Conservation (phyloP, 441 rosid species). For the Pelargonium exstipulatum region DNA sequence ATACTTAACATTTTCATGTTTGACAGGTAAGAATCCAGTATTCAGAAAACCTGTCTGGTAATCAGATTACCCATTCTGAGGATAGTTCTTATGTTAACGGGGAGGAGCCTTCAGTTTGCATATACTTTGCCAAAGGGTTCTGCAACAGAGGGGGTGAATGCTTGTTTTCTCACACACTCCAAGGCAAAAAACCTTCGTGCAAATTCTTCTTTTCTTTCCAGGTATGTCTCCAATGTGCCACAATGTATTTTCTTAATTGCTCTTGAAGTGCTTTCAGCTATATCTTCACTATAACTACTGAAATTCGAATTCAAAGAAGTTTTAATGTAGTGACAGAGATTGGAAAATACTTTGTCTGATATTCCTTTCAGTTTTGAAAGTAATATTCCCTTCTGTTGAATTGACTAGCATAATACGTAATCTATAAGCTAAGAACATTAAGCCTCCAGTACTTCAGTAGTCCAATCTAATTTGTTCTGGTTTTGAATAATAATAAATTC, state of each 20-base stretch:
- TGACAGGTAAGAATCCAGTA: conserved; percentile 52
- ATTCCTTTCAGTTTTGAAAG: neutral
- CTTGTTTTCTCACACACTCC: conserved; percentile 58
- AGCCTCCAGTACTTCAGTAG: neutral
- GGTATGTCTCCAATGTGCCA: conserved; percentile 32
- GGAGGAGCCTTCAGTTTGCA: conserved; percentile 39
- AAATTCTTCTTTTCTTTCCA: conserved; percentile 59
- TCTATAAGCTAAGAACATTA: neutral
- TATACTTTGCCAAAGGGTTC: conserved; percentile 57
- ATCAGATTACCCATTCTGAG: conserved; percentile 24
- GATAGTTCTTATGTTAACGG: conserved; percentile 27
- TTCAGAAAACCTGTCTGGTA: conserved; percentile 25
- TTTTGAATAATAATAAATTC: neutral
- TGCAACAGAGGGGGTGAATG: conserved; percentile 72
- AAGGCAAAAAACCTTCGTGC: conserved; percentile 59
- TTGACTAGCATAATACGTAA: neutral
- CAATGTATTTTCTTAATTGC: conserved; percentile 1
- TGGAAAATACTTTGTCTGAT: neutral
- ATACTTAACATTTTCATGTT: conserved; percentile 18
- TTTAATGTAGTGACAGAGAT: neutral
- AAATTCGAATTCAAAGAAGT: neutral
- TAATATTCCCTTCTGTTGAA: neutral
- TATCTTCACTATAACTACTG: neutral
- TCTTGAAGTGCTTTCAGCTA: neutral
- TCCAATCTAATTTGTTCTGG: neutral